Evolutionary conservation across 2,329 filamentous ascomycete species (phyloP).

Genomic region (Neocucurbitaria cava): DNA sequence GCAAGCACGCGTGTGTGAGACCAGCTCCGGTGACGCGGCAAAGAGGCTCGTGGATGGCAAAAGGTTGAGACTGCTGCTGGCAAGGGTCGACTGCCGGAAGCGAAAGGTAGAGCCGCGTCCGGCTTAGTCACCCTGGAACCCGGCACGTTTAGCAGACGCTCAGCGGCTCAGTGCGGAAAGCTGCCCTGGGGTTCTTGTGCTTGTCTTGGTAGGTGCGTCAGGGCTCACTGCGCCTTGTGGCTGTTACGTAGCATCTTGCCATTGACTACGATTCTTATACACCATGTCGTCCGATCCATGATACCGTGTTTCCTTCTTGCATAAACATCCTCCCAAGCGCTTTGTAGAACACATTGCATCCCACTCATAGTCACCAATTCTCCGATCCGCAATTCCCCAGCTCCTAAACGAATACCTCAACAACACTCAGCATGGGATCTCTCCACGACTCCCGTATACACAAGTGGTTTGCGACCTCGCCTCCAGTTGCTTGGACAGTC

Average conservation of each 20-base stretch:
- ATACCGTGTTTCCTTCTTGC: constrained; percentile 14
- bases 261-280: constrained; percentile 32
- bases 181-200: constrained; percentile 20
- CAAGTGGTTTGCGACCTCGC: constrained; percentile 84
- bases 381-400: constrained; percentile 14
- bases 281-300: constrained; percentile 36
- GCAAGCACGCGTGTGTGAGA: constrained; percentile 12
- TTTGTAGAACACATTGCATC: background rate
- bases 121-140: constrained; percentile 17
- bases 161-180: constrained; percentile 9
- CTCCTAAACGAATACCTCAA: constrained; percentile 18
- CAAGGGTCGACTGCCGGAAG: constrained; percentile 16
- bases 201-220: constrained; percentile 39
- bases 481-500: constrained; percentile 89
- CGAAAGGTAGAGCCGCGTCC: constrained; percentile 13
- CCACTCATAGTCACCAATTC: constrained; percentile 2
- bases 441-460: constrained; percentile 68
- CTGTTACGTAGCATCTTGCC: constrained; percentile 40
- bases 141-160: constrained; percentile 9
- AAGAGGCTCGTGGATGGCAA: constrained; percentile 23
- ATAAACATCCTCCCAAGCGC: constrained; percentile 2
- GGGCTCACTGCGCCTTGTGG: constrained; percentile 37
- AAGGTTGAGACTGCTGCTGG: constrained; percentile 23
- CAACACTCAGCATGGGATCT: constrained; percentile 49
- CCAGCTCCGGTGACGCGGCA: constrained; percentile 35